Percentiles rank a stretch among this genome's conserved stretches.
phyloP scores from a whole-genome alignment of 2,329 filamentous ascomycete genomes.

The Knufia fluminis region DNA sequence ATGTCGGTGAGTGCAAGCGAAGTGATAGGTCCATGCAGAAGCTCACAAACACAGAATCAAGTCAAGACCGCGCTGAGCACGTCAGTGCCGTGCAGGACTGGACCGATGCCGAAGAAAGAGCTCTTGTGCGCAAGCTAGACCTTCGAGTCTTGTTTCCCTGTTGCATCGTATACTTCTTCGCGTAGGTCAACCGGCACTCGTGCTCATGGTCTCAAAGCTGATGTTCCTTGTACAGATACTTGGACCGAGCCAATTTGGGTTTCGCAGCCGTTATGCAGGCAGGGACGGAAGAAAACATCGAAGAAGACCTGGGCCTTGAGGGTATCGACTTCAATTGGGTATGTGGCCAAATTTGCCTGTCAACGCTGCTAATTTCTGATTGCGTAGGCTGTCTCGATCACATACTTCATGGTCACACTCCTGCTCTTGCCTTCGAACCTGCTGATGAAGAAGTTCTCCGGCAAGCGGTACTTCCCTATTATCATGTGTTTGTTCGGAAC shows the following conservation, averaged over 20 bases:
- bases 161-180: conserved; percentile 20
- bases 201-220: too few species aligned
- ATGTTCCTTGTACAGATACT: too few species aligned
- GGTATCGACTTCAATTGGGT: conserved; percentile 21
- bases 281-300: conserved; percentile 12
- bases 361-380: background rate
- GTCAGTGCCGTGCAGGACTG: conserved; percentile 16
- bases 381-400: conserved; percentile 16
- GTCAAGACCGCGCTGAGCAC: conserved; percentile 12
- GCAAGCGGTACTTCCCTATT: conserved; percentile 30
- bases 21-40: too few species aligned
- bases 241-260: conserved; percentile 20
- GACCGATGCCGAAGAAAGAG: conserved; percentile 16
- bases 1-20: conserved; percentile 11
- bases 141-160: conserved; percentile 15
- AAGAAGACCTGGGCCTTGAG: conserved; percentile 13
- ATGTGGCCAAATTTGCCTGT: background rate
- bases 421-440: conserved; percentile 19
- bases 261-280: conserved; percentile 17
- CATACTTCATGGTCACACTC: conserved; percentile 19
- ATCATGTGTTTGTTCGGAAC: conserved; percentile 37
- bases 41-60: conserved; percentile 5
- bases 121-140: conserved; percentile 19
- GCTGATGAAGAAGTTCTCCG: conserved; percentile 19
- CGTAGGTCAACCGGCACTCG: conserved; percentile 1